Conservation (phyloP, 495 filamentous ascomycete species). For the Lepidopterella palustris region DNA sequence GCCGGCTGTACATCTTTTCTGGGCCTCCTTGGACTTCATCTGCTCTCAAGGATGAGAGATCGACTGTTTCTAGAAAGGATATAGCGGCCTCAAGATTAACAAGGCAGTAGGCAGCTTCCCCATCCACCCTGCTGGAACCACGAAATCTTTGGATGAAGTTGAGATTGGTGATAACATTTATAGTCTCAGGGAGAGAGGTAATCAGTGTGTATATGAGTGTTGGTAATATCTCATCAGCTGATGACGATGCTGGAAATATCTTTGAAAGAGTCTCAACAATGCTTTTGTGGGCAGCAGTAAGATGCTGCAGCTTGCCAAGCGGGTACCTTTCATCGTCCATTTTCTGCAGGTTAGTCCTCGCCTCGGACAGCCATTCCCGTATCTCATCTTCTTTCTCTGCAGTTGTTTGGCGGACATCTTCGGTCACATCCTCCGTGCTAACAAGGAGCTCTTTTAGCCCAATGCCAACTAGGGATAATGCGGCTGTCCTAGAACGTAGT, state of each 20-base stretch:
- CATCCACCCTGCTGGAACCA: conserved; percentile 75
- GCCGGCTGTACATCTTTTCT: conserved; percentile 46
- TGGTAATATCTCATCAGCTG: conserved; percentile 92
- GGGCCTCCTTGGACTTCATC: conserved; percentile 65
- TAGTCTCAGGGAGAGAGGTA: conserved; percentile 76
- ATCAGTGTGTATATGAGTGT: conserved; percentile 94
- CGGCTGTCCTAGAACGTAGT: conserved; percentile 87
- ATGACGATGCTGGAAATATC: conserved; percentile 77
- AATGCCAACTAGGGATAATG: conserved; percentile 83
- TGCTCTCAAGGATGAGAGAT: conserved; percentile 83
- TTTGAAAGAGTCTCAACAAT: conserved; percentile 83
- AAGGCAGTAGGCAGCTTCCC: conserved; percentile 91
- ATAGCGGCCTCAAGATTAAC: conserved; percentile 95
- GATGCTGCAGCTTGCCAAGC: conserved; percentile 81
- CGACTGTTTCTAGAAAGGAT: conserved; percentile 94
- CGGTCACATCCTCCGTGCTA: conserved; percentile 51
- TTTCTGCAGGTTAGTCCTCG: conserved; percentile 63
- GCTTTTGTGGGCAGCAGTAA: conserved; percentile 83
- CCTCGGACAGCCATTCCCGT: conserved; percentile 61
- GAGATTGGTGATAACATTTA: conserved; percentile 87
- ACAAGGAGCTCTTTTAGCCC: conserved; percentile 80
- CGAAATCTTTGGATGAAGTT: conserved; percentile 93
- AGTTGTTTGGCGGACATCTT: conserved; percentile 42
- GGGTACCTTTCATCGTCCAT: conserved; percentile 88
- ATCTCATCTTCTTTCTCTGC: conserved; percentile 63